phyloP scores from a whole-genome alignment of 2,329 filamentous ascomycete species.

The Fusarium sambucinum region DNA sequence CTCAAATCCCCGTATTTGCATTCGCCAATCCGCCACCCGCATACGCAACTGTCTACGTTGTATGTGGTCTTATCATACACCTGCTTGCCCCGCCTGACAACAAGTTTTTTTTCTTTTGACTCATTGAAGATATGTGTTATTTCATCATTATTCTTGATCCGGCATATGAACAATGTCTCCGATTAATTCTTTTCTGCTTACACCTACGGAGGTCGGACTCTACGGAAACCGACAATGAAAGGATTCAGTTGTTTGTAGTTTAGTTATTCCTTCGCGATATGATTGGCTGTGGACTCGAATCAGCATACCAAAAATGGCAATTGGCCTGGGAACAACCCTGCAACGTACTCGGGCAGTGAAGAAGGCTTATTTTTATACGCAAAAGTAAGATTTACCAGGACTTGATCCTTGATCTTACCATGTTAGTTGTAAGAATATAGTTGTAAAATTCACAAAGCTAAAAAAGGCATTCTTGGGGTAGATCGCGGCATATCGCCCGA shows the following conservation, averaged over 20 bases:
- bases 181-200: conserved; percentile 12
- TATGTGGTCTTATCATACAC: neutral
- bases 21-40: conserved; percentile 28
- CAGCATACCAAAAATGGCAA: conserved; percentile 39
- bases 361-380: conserved; percentile 20
- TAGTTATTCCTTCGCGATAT: conserved; percentile 1
- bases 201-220: conserved; percentile 6
- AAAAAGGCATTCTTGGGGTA: conserved; percentile 1
- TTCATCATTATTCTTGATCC: conserved; percentile 11
- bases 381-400: neutral
- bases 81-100: neutral
- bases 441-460: conserved; percentile 6
- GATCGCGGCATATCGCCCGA: conserved; percentile 16
- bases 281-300: conserved; percentile 18
- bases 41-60: conserved; percentile 38
- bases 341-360: conserved; percentile 24
- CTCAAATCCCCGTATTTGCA: conserved; percentile 32
- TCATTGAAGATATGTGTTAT: conserved; percentile 9
- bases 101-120: conserved; percentile 20
- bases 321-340: conserved; percentile 30
- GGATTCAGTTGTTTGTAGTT: conserved; percentile 18
- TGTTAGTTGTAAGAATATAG: conserved; percentile 1
- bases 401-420: neutral
- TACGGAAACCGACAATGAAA: conserved; percentile 2
- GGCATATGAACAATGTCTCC: neutral